Base-by-base conservation (phyloP, 176 grass and related monocot genomes). In the Lolium multiflorum region DNA sequence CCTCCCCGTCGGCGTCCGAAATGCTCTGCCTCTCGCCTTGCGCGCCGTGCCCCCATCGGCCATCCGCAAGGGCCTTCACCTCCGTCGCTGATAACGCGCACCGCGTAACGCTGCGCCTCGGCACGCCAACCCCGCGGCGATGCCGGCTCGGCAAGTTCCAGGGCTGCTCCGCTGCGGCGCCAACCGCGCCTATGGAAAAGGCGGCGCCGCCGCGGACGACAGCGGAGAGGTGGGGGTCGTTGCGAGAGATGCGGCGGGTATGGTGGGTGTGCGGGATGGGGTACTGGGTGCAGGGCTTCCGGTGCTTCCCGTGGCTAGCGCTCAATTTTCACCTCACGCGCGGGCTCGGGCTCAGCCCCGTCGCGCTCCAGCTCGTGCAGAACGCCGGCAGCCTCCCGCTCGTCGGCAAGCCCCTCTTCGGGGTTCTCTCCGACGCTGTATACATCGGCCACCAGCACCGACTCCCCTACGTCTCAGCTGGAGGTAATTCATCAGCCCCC, bases 261-360 rank as follows among this genome's bases (percentile, higher is more conserved):
- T 97, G 89, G 95, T 83, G 88, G 60, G 70, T 95, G 67, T 97
- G 95, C 68, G 95, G 95, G 16, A 35, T 89, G 5, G 95, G 91
- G 9, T 97, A 97, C 85, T 97, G 95, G 82, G 89, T 97, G 84
- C 95, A 97, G 85, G 95, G 95, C 0, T 97, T 97, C 87, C 86
- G 95, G 37, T 95, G 92, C 91, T 98, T 98, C 86, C 95, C 91
- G 10, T 98, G 95, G 95, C 85, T 98, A 38, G 95, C 92, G 1
- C 91, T 98, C 75, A 90, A 98, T 77, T 95, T 95, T 83, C 91
- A 98, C 82, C 93, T 98, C 77, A 60, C 87, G 2, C 75, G 92
- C 6, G 89, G 89, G 1, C 73, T 98, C 9, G 81, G 87, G 0
- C 85, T 97, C 65, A 89, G 78, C 80, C 95, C 91, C 52, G 74